Percentiles rank a stretch among this genome's conserved stretches.
These are phyloP conservation scores for Caloboletus inedulis DNA, from an alignment of 1,284 basidiomycete species.

Conservation along the genomic window DNA sequence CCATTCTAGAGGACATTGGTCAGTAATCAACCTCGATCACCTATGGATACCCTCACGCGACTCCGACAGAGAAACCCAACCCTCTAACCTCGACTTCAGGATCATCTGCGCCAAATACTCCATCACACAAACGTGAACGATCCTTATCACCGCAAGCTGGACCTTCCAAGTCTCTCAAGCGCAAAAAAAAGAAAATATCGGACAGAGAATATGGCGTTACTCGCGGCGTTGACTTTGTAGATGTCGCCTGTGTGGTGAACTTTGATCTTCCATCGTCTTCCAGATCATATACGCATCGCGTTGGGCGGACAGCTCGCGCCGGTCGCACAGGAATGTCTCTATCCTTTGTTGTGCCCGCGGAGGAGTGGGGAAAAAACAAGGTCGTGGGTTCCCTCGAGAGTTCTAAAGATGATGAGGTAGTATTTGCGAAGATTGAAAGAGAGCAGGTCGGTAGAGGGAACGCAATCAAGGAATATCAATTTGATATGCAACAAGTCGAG, in stretches of 20 bases:
- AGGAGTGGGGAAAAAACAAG: constrained; percentile 77
- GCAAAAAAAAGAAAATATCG: constrained; percentile 37
- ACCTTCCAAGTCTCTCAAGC: constrained; percentile 38
- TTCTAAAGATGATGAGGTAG: constrained; percentile 71
- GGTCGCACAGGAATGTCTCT: constrained; percentile 92
- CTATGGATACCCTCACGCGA: neutral
- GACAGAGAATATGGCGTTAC: constrained; percentile 93
- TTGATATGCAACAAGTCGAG: constrained; percentile 93
- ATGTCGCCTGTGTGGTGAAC: constrained; percentile 97
- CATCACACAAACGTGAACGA: constrained; percentile 36
- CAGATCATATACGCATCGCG: constrained; percentile 93
- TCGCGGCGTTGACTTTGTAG: constrained; percentile 95
- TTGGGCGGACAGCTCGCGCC: constrained; percentile 94
- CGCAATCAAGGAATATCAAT: constrained; percentile 87
- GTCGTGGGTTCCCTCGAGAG: constrained; percentile 64
- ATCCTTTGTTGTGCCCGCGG: constrained; percentile 81
- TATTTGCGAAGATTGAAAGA: constrained; percentile 72
- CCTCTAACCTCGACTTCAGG: neutral
- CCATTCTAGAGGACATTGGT: constrained; percentile 11
- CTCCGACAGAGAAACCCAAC: constrained; percentile 9
- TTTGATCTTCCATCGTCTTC: constrained; percentile 92
- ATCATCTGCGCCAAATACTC: neutral
- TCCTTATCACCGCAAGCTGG: constrained; percentile 29
- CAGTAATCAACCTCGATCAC: constrained; percentile 1
- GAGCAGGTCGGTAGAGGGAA: constrained; percentile 71